These are phyloP conservation scores for Calonectria ilicicola DNA, from an alignment of 2,329 filamentous ascomycete genomes.

Conservation along the genomic window DNA sequence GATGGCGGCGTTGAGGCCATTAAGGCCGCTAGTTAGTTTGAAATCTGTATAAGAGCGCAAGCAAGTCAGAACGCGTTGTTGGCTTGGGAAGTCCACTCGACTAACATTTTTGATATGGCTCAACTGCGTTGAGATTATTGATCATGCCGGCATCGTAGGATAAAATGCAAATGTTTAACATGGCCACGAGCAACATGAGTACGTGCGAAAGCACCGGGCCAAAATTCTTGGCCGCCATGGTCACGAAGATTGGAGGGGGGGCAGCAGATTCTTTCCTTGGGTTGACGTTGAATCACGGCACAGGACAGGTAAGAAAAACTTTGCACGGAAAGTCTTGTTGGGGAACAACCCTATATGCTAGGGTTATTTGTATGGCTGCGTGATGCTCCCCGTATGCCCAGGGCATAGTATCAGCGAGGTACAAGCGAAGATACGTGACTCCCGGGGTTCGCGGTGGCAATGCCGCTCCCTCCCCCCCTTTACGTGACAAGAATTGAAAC, in stretches of 20 bases:
- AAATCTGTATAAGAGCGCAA: constrained; percentile 8
- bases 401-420: background rate
- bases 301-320: background rate
- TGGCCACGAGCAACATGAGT: constrained; percentile 19
- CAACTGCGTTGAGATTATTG: constrained; percentile 23
- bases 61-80: background rate
- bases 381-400: background rate
- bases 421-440: background rate
- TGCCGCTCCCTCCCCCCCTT: constrained; percentile 2
- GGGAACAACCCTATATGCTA: background rate
- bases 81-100: background rate
- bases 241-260: background rate
- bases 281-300: background rate
- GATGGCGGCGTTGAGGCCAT: constrained; percentile 24
- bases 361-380: constrained; percentile 3
- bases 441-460: constrained; percentile 2
- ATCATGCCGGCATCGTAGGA: constrained; percentile 26
- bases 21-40: constrained; percentile 14
- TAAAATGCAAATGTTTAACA: constrained; percentile 24
- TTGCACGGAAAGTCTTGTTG: background rate
- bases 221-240: background rate
- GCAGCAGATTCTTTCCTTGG: background rate
- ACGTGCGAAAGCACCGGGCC: constrained; percentile 15
- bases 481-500: constrained; percentile 20
- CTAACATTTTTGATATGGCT: constrained; percentile 16